These are phyloP conservation scores for Colletotrichum liriopes DNA, from an alignment of 2,329 filamentous ascomycete genomes.

Conservation along the genomic window DNA sequence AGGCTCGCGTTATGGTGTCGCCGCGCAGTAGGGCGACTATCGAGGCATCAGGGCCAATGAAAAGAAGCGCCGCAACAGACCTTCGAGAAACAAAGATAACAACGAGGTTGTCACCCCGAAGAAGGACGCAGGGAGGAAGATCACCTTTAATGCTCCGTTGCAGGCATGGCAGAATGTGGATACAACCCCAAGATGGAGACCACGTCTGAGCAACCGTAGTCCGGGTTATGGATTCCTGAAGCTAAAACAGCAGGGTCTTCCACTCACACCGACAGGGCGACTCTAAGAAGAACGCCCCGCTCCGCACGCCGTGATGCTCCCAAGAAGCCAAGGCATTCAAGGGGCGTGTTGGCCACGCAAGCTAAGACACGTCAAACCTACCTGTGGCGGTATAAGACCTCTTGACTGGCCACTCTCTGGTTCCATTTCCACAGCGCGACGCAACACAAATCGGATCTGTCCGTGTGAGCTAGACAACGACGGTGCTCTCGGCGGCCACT, in stretches of 20 bases:
- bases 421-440: no score
- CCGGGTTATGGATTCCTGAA: conserved; percentile 8
- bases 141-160: conserved; percentile 23
- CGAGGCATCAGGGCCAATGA: conserved; percentile 2
- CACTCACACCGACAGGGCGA: neutral
- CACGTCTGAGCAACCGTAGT: neutral
- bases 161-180: conserved; percentile 5
- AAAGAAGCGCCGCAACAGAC: neutral
- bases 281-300: neutral
- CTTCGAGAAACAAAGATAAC: neutral
- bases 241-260: conserved; percentile 14
- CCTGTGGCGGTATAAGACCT: conserved; percentile 2
- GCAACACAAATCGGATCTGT: neutral
- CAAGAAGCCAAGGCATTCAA: conserved; percentile 19
- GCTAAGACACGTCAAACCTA: conserved; percentile 13
- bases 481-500: neutral
- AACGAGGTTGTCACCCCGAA: neutral
- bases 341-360: conserved; percentile 21
- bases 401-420: neutral
- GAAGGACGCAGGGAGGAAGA: conserved; percentile 1
- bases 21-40: neutral
- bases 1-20: neutral
- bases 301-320: neutral
- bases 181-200: conserved; percentile 22
- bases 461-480: neutral